These are phyloP conservation scores for Yamadazyma membranifaciens DNA, from an alignment of 1,139 yeast species.

Conservation along the genomic window DNA sequence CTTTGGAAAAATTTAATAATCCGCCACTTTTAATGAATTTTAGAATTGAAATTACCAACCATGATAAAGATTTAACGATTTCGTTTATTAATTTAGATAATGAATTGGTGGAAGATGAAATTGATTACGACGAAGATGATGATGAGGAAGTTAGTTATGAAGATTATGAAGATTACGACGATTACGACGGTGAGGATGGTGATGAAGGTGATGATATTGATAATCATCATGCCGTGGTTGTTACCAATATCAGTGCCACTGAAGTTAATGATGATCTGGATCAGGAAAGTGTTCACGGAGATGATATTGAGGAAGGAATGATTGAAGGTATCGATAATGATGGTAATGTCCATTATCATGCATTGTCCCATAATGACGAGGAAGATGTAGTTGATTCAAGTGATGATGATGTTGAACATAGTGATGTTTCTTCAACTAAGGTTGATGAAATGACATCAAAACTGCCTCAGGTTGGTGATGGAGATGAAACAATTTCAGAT, in stretches of 20 bases:
- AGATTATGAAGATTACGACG: conserved; percentile 5
- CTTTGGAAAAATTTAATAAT: conserved; percentile 22
- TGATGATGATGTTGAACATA: too few species aligned
- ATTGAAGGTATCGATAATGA: too few species aligned
- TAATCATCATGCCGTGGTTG: too few species aligned
- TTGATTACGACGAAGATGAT: conserved; percentile 7
- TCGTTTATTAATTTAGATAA: conserved; percentile 2
- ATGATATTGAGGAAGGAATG: too few species aligned
- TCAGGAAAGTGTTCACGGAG: too few species aligned
- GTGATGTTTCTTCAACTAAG: background rate
- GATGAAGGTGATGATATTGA: background rate
- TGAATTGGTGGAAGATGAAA: conserved; percentile 7
- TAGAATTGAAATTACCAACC: conserved; percentile 13
- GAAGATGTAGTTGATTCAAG: too few species aligned
- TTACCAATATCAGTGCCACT: too few species aligned
- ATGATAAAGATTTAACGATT: background rate
- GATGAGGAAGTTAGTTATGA: background rate
- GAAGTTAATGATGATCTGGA: too few species aligned
- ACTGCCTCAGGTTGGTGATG: too few species aligned
- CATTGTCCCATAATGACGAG: too few species aligned
- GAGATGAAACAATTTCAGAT: too few species aligned
- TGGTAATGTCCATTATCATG: too few species aligned
- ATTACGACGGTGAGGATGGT: conserved; percentile 7
- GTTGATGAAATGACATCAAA: background rate
- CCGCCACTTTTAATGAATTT: conserved; percentile 27